Conservation (phyloP, 1,284 basidiomycete species). For the Malassezia restricta region DNA sequence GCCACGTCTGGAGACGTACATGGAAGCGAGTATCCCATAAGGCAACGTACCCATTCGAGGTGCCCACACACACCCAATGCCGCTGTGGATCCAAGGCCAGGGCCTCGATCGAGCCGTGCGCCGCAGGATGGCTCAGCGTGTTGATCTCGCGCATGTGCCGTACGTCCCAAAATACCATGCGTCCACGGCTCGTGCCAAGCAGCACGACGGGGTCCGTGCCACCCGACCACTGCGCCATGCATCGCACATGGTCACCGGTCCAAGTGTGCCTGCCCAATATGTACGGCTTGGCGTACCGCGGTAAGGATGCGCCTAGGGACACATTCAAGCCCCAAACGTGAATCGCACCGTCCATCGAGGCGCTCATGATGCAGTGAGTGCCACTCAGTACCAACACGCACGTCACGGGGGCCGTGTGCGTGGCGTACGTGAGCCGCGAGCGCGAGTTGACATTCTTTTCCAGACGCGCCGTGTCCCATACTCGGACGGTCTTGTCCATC, state of each 20-base stretch:
- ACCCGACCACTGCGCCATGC: conserved; percentile 24
- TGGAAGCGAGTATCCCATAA: conserved; percentile 93
- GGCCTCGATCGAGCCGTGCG: conserved; percentile 72
- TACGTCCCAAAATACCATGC: conserved; percentile 68
- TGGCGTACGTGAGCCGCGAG: conserved; percentile 46
- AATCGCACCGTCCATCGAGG: conserved; percentile 46
- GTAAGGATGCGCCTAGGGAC: conserved; percentile 28
- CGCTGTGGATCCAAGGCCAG: conserved; percentile 63
- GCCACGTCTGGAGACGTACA: conserved; percentile 75
- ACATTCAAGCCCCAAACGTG: conserved; percentile 47
- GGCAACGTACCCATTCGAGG: conserved; percentile 65
- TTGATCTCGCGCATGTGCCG: conserved; percentile 67
- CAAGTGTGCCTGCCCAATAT: conserved; percentile 46
- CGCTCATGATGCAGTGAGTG: conserved; percentile 48
- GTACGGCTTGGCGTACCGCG: conserved; percentile 46
- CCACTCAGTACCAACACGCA: conserved; percentile 42
- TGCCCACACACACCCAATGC: conserved; percentile 78
- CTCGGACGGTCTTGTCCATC: conserved; percentile 68
- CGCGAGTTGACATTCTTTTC: conserved; percentile 58
- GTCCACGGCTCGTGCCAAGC: conserved; percentile 69
- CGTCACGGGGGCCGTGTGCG: conserved; percentile 45
- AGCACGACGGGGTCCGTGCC: conserved; percentile 51
- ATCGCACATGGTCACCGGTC: conserved; percentile 42
- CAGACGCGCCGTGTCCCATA: conserved; percentile 68
- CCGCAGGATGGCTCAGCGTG: conserved; percentile 67